Evolutionary conservation across 495 filamentous ascomycete genomes (phyloP), one percentile per base, ranked within the genome.

Genomic region (Penicillium pulvis): DNA sequence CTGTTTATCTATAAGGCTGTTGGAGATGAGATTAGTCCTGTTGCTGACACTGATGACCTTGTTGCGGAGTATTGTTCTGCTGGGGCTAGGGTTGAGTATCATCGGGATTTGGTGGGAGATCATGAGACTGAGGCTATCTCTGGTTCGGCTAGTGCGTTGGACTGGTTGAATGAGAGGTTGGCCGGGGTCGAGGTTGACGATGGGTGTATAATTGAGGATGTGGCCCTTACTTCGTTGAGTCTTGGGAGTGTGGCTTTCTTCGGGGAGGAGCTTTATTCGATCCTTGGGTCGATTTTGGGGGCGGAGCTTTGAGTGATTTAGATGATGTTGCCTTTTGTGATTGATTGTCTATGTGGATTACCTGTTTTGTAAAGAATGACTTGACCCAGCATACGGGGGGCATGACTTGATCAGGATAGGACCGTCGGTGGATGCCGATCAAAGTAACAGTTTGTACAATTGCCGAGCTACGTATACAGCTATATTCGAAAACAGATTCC

Each of bases 1-100:
- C 26, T 80, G n/a, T 82, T 75, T 56, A 51, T 75, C 0, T 83
- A 85, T 67, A 82, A 85, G 59, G 78, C 79, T 9, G 69, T 80
- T 19, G 31, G 67, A 0, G 80, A 83, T 59, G 70, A 83, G 64
- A 64, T 80, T 46, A 75, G 68, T 39, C 47, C 65, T 2, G 65
- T 80, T 3, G 58, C 49, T 6, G 74, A 79, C 31, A 81, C 75
- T 2, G 80, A 83, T 61, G 70, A 36, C 4, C 58, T 81, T 23
- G 69, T 82, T 6, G 58, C 64, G 0, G 61, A 63, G 44, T 80
- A 75, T 47, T 81, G 78, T 52, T 56, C 19, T 10, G 53, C 55
- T 11, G 60, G 60, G 33, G 60, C 51, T 14, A 24, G 12, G 30
- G 51, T 62, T 35, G 56, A 62, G 26, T 62, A 62, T 20, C 56